phyloP scores from a whole-genome alignment of 2,329 filamentous ascomycete genomes.

The Alternaria incomplexa region DNA sequence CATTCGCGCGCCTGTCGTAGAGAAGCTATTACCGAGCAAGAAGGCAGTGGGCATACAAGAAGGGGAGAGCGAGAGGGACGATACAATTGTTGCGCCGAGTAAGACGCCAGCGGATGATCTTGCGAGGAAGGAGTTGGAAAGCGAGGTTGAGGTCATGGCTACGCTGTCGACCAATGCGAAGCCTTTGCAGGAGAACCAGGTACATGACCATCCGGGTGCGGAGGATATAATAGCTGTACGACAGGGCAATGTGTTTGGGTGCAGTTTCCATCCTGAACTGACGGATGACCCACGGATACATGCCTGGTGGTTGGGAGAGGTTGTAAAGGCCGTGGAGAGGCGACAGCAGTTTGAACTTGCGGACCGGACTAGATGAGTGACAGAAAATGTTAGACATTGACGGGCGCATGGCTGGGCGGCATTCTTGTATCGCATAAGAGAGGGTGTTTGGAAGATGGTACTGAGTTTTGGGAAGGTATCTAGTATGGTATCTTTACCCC shows the following conservation, averaged over 20 bases:
- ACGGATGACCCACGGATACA: slow-evolving; percentile 89
- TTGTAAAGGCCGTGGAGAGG: slow-evolving; percentile 49
- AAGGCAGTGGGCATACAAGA: slow-evolving; percentile 55
- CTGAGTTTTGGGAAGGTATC: slow-evolving; percentile 5
- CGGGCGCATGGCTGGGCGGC: background rate
- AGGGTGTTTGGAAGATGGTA: slow-evolving; percentile 13
- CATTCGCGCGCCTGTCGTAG: slow-evolving; percentile 92
- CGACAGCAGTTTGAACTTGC: slow-evolving; percentile 41
- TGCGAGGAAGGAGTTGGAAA: slow-evolving; percentile 53
- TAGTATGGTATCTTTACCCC: background rate
- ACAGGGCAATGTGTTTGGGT: slow-evolving; percentile 92
- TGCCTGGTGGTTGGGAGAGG: slow-evolving; percentile 87
- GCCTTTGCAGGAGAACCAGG: slow-evolving; percentile 54
- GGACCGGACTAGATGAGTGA: slow-evolving; percentile 27
- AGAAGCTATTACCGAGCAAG: slow-evolving; percentile 69
- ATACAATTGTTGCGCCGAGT: slow-evolving; percentile 64
- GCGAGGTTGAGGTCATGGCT: slow-evolving; percentile 65
- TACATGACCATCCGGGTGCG: slow-evolving; percentile 54
- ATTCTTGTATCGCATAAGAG: slow-evolving; percentile 9
- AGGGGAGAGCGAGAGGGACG: slow-evolving; percentile 55
- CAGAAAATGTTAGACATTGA: background rate
- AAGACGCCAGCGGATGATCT: slow-evolving; percentile 54
- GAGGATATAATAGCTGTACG: slow-evolving; percentile 83
- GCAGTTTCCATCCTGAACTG: slow-evolving; percentile 94
- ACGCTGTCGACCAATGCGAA: slow-evolving; percentile 60